Conservation (phyloP, 1,284 basidiomycete species). For the Melampsora americana region DNA sequence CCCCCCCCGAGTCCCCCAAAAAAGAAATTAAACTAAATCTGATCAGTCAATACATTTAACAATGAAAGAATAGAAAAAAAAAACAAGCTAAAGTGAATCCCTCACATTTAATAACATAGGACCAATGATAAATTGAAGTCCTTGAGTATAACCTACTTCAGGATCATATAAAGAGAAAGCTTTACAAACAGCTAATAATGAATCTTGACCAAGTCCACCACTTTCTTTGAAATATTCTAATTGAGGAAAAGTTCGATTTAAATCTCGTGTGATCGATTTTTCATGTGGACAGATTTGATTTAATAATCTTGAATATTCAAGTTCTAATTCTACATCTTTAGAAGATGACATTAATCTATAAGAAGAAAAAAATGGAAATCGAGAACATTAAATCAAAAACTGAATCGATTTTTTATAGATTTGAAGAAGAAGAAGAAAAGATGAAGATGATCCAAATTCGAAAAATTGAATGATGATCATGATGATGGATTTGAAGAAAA, state of each 20-base stretch:
- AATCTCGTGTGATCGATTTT: slow-evolving; percentile 85
- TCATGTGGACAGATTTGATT: slow-evolving; percentile 83
- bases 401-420: too few relatives aligned
- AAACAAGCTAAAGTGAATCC: slow-evolving; percentile 10
- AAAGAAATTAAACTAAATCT: background rate
- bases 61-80: background rate
- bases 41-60: background rate
- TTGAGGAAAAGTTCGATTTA: slow-evolving; percentile 94
- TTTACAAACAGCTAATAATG: slow-evolving; percentile 93
- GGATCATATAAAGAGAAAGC: slow-evolving; percentile 95
- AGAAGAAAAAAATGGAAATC: slow-evolving; percentile 46
- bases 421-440: too few relatives aligned
- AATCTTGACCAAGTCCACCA: slow-evolving; percentile 89
- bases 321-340: slow-evolving; percentile 83
- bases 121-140: slow-evolving; percentile 90
- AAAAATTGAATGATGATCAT: too few relatives aligned
- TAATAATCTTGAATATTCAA: slow-evolving; percentile 74
- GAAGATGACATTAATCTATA: slow-evolving; percentile 66
- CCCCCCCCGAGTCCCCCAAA: too few relatives aligned
- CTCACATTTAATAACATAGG: slow-evolving; percentile 83
- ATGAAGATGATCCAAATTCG: too few relatives aligned
- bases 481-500: slow-evolving; percentile 35
- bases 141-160: slow-evolving; percentile 95
- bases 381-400: too few relatives aligned
- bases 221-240: slow-evolving; percentile 86